Evolutionary conservation across 371 early-diverging fungal genomes (phyloP), one percentile per base, ranked within the genome.

Genomic region (Mucor sp.): DNA sequence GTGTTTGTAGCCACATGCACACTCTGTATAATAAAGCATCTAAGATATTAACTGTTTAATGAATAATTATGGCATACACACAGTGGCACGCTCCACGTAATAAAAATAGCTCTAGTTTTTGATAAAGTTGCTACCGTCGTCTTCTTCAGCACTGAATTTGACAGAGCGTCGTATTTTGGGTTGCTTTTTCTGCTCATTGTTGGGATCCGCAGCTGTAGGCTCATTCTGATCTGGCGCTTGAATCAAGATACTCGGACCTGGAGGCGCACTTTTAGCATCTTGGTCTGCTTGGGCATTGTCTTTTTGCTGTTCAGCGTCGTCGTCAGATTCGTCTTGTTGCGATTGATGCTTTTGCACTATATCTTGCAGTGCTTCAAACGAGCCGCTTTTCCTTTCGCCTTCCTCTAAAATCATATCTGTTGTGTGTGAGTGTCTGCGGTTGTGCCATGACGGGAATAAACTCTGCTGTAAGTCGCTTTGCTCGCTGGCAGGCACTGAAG

Each of bases 401-500:
- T 39, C 47, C 17, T 61, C 48, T 44, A 61, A 21, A 44, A 61
- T 44, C 21, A 28, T 30, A 1, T 61, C 62, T 30, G 62, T 23
- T 15, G 62, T 28, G 12, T 25, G n/a, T 11, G 47, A 44, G 28
- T 61, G 47, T 21, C 62, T 43, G 6, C 62, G 62, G 21, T 61
- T 41, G 30, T 61, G 62, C 62, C 62, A 61, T 19, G 47, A 44
- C 3, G 62, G 62, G 19, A 61, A 61, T 12, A 61, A 28, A 14
- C 62, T 47, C 21, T 61, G 62, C 14, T 47, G 44, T 23, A 57
- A 11, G 2, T 57, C 33, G 0, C 11, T n/a, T 32, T 17, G 47
- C 7, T 61, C 41, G 7, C 6, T 44, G 1, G 27, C 30, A 30
- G 44, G 47, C 25, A 61, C 47, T 8, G 62, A 47, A 14, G 62